These are phyloP conservation scores for Fraxinus floribunda DNA, from an alignment of 305 asterid genomes.

Conservation along the genomic window DNA sequence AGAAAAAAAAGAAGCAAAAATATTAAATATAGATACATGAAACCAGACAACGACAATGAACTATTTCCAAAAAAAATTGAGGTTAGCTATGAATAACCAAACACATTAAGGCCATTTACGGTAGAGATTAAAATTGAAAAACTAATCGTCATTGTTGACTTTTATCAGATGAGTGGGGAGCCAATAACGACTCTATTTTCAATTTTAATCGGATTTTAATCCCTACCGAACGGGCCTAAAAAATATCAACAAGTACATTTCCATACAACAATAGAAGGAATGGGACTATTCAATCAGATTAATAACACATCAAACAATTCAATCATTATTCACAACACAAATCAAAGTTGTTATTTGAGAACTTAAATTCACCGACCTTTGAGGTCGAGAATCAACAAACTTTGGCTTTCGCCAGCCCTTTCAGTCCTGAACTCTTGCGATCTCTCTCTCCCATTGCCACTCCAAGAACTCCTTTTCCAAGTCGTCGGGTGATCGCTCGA, in stretches of 20 bases:
- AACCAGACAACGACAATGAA: no score
- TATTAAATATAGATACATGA: no score
- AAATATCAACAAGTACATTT: background rate
- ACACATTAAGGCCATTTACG: no score
- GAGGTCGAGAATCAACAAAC: conserved; percentile 47
- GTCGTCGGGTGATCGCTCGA: conserved; percentile 28
- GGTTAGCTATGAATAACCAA: no score
- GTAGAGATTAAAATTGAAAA: no score
- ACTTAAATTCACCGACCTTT: conserved; percentile 52
- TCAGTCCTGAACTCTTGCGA: conserved; percentile 27
- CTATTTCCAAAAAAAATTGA: no score
- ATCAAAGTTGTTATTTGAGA: conserved; percentile 5
- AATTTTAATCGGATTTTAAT: no score
- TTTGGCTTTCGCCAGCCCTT: conserved; percentile 72
- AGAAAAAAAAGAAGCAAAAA: background rate
- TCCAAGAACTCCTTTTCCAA: conserved; percentile 56
- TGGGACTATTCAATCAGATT: background rate
- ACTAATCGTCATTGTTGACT: no score
- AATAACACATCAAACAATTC: background rate
- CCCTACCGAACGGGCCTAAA: no score
- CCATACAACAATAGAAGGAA: background rate
- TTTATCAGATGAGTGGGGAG: no score
- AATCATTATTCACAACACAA: background rate
- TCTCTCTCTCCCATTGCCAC: conserved; percentile 56
- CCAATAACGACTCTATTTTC: no score